These are phyloP conservation scores for Erythrophleum fordii DNA, from an alignment of 306 rosid species.

Conservation along the genomic window DNA sequence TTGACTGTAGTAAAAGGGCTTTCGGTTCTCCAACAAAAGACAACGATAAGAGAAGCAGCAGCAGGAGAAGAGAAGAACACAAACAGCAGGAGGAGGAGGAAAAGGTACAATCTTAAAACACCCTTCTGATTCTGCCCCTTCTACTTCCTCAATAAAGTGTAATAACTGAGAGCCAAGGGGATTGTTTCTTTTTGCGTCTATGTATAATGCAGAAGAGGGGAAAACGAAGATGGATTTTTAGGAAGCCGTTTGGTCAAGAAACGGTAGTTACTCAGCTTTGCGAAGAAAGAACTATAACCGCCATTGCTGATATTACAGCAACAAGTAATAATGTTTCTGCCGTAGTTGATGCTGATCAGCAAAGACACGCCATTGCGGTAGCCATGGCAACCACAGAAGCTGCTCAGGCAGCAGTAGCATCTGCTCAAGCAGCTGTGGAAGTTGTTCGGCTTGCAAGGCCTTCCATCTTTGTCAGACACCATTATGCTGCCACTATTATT, in stretches of 20 bases:
- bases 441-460: constrained; percentile 48
- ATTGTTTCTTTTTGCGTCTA: background rate
- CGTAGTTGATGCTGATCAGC: constrained; percentile 20
- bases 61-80: constrained; percentile 53
- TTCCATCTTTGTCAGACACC: constrained; percentile 44
- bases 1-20: constrained; percentile 57
- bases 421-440: constrained; percentile 54
- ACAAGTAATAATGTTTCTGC: constrained; percentile 9
- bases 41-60: constrained; percentile 42
- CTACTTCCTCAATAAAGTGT: background rate
- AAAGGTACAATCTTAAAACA: constrained; percentile 37
- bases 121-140: background rate
- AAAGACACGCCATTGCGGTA: constrained; percentile 46
- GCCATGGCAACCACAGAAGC: constrained; percentile 53
- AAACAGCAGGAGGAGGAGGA: constrained; percentile 57
- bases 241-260: constrained; percentile 52
- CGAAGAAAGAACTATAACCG: constrained; percentile 31
- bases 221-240: constrained; percentile 63
- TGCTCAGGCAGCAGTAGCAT: constrained; percentile 54
- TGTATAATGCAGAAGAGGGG: constrained; percentile 54
- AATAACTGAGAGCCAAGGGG: background rate
- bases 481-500: constrained; percentile 53
- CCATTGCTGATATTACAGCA: constrained; percentile 32
- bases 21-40: constrained; percentile 60
- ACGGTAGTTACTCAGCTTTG: constrained; percentile 24